A percentile compares a stretch with the other conserved stretches of the same genome.
Conservation (phyloP, 805 yeast species). For the Wickerhamomyces xylosicus region DNA sequence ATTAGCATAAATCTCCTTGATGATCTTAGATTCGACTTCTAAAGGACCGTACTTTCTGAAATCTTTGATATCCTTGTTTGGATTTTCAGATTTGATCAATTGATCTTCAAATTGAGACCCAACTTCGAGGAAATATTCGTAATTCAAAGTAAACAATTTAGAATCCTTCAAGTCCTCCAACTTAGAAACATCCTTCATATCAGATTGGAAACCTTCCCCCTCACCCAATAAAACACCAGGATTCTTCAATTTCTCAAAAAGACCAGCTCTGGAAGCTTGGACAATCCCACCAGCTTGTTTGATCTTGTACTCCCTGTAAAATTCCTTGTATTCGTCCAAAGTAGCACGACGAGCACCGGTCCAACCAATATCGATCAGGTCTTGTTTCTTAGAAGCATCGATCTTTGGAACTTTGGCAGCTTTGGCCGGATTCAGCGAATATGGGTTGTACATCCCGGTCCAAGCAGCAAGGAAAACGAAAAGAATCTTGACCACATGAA, state of each 20-base stretch:
- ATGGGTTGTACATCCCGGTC: constrained; percentile 75
- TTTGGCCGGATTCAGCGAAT: constrained; percentile 32
- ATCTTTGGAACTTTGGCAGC: constrained; percentile 23
- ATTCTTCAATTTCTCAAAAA: constrained; percentile 43
- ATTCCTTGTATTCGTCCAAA: constrained; percentile 58
- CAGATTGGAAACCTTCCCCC: constrained; percentile 77
- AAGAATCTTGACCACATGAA: constrained; percentile 58
- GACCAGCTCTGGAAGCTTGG: constrained; percentile 65
- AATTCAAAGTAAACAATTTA: constrained; percentile 42
- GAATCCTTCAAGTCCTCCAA: constrained; percentile 29
- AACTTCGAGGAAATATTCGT: constrained; percentile 42
- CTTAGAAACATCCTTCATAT: constrained; percentile 27
- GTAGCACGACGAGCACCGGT: constrained; percentile 80
- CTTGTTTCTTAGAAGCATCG: constrained; percentile 23
- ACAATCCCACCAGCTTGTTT: constrained; percentile 66
- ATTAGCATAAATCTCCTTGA: constrained; percentile 22
- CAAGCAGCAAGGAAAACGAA: constrained; percentile 47
- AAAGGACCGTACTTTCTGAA: constrained; percentile 61
- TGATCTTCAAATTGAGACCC: constrained; percentile 37
- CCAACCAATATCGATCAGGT: constrained; percentile 74
- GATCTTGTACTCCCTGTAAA: constrained; percentile 53
- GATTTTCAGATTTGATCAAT: constrained; percentile 21
- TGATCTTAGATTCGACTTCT: constrained; percentile 28
- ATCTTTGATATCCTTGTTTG: constrained; percentile 40
- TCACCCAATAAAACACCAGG: constrained; percentile 54